Evolutionary conservation across 805 yeast genomes (phyloP).

Genomic region (Hyphopichia homilentoma): DNA sequence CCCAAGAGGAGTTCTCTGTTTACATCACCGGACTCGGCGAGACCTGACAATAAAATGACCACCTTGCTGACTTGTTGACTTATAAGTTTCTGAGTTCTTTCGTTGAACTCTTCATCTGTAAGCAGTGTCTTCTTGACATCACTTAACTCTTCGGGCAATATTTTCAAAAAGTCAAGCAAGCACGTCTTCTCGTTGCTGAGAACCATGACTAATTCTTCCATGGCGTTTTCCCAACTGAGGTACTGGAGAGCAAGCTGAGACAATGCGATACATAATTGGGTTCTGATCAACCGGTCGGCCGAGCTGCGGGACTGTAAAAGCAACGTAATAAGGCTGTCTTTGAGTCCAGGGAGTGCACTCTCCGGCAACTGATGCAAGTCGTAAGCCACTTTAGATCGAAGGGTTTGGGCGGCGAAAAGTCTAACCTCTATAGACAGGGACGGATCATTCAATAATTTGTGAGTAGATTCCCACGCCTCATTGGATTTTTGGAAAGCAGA

Average conservation of each 20-base stretch:
- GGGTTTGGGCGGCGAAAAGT: constrained; percentile 87
- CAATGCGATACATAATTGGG: constrained; percentile 78
- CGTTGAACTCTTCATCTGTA: constrained; percentile 73
- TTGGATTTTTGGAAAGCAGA: constrained; percentile 80
- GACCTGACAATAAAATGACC: constrained; percentile 54
- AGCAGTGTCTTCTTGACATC: constrained; percentile 75
- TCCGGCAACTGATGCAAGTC: constrained; percentile 51
- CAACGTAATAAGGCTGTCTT: constrained; percentile 61
- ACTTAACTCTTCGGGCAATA: constrained; percentile 86
- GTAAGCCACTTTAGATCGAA: constrained; percentile 78
- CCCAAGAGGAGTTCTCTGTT: constrained; percentile 50
- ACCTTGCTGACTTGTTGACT: constrained; percentile 66
- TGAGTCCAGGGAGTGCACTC: constrained; percentile 31
- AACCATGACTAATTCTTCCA: constrained; percentile 58
- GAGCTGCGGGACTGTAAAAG: constrained; percentile 41
- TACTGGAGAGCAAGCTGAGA: constrained; percentile 81
- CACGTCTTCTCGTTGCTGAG: constrained; percentile 40
- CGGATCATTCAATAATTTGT: constrained; percentile 45
- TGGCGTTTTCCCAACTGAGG: constrained; percentile 66
- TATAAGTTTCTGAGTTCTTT: constrained; percentile 61
- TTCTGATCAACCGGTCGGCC: constrained; percentile 59
- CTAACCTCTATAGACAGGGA: constrained; percentile 51
- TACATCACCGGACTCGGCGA: constrained; percentile 28
- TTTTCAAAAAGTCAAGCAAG: constrained; percentile 74
- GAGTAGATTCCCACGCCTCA: constrained; percentile 75